These are phyloP conservation scores for Lotmaria passim DNA, from an alignment of 208 protist genomes.

Conservation along the genomic window DNA sequence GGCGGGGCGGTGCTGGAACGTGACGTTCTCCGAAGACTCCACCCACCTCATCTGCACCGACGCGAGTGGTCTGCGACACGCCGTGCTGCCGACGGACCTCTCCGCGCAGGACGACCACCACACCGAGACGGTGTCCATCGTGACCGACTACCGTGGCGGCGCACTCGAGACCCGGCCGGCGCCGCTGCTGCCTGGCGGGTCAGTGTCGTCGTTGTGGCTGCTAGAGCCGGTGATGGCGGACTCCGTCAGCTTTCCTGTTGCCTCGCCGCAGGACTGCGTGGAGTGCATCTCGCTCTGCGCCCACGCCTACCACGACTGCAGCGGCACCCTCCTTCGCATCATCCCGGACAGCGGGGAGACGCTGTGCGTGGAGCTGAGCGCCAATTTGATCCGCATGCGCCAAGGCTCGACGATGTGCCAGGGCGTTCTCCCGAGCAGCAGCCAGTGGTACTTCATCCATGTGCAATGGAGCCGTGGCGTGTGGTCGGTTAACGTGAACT, in stretches of 20 bases:
- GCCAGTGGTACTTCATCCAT: conserved; percentile 69
- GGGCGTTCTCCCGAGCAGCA: conserved; percentile 48
- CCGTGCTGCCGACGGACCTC: conserved; percentile 49
- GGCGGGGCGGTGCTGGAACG: conserved; percentile 48
- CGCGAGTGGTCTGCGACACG: conserved; percentile 53
- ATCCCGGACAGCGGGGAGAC: conserved; percentile 38
- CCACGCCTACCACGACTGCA: conserved; percentile 69
- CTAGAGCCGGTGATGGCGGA: conserved; percentile 23
- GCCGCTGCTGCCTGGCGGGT: conserved; percentile 63
- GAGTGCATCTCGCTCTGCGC: conserved; percentile 66
- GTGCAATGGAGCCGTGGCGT: conserved; percentile 68
- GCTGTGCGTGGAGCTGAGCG: conserved; percentile 39
- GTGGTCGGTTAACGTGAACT: conserved; percentile 74
- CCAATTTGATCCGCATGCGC: conserved; percentile 45
- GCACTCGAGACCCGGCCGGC: conserved; percentile 47
- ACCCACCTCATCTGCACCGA: conserved; percentile 64
- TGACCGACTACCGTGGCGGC: conserved; percentile 40
- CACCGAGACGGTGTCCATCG: conserved; percentile 51
- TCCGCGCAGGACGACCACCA: conserved; percentile 41
- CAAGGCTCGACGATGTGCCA: conserved; percentile 57
- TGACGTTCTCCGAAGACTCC: conserved; percentile 71
- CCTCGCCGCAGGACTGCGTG: conserved; percentile 35
- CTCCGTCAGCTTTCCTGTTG: conserved; percentile 24
- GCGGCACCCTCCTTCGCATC: conserved; percentile 58
- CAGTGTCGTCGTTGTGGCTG: conserved; percentile 37